Base-by-base conservation (phyloP, 2,329 filamentous ascomycete species). In the Colletotrichum lupini region DNA sequence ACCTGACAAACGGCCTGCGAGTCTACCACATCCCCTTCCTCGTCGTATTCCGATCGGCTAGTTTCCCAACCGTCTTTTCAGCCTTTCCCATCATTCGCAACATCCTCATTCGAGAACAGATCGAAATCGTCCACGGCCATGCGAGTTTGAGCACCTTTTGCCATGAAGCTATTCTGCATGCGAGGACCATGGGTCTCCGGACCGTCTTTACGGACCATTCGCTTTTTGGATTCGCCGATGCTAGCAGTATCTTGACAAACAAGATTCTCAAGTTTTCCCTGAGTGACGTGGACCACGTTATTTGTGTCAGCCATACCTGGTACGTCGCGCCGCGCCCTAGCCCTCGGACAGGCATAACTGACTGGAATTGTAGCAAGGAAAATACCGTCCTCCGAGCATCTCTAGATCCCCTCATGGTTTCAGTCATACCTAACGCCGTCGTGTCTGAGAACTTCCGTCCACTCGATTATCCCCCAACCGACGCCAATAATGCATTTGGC, bases 171-270 rank as follows among this genome's bases (percentile, higher is more conserved):
- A 97, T 99, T 71, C 85, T 99, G 11, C 97, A 99, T 84, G 97
- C 94, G 12, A 88, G 97, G 68, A 98, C 97, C 4, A 99, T 99
- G 97, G 95, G 97, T 1, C 82, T 99, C 77, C 91, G 95, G 63
- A 98, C 97, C 0, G 96, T 98, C 57, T 98, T 98, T 80, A 99
- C 97, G 0, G 97, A 99, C 79, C 97, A 99, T 83, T 98, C 95
- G 53, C 88, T 99, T 4, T 98, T 98, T 85, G 97, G 97, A 1
- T 99, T 99, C 79, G 97, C 96, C 58, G 97, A 99, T 83, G 95
- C 97, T 1, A 95, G 91, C 1, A 98, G 96, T 76, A 99, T 99
- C 75, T 87, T 99, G 72, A 97, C 96, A 37, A 99, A 99, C 82
- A 99, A 99, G 85, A 87, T 99, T 52, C 88, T 99, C 68, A 99